Conservation (phyloP, 164 flowering plant species). For the Stephania yunnanensis region DNA sequence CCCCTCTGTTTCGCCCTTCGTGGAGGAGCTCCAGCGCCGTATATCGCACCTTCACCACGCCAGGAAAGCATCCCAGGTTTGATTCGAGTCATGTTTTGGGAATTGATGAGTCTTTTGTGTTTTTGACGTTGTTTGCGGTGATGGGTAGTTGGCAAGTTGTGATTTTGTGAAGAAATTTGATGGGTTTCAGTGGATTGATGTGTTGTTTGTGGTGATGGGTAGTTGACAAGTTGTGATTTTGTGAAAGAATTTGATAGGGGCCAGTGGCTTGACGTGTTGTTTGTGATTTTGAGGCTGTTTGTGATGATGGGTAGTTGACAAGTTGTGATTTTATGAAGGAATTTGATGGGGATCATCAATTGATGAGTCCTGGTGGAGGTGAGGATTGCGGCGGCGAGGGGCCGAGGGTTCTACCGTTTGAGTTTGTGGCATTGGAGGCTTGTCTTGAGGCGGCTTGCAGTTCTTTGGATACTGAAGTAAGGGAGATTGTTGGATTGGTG, state of each 20-base stretch:
- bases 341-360: constrained; percentile 22
- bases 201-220: constrained; percentile 30
- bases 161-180: constrained; percentile 37
- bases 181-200: constrained; percentile 12
- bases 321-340: constrained; percentile 29
- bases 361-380: constrained; percentile 38
- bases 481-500: not conserved
- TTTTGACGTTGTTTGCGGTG: constrained; percentile 29
- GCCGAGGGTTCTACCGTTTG: constrained; percentile 77
- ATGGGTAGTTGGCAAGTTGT: constrained; percentile 35
- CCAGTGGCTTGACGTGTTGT: not conserved
- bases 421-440: constrained; percentile 90
- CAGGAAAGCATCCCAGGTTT: constrained; percentile 8
- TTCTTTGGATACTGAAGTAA: constrained; percentile 78
- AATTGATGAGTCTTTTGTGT: not conserved
- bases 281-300: not conserved
- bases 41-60: constrained; percentile 56
- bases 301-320: constrained; percentile 31
- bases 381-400: constrained; percentile 47
- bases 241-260: constrained; percentile 35
- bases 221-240: constrained; percentile 41
- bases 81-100: not conserved
- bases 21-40: constrained; percentile 71
- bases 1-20: constrained; percentile 72
- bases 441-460: constrained; percentile 95